Evolutionary conservation across 2,329 filamentous ascomycete species (phyloP).

Genomic region (Dothideomycetes sp.): DNA sequence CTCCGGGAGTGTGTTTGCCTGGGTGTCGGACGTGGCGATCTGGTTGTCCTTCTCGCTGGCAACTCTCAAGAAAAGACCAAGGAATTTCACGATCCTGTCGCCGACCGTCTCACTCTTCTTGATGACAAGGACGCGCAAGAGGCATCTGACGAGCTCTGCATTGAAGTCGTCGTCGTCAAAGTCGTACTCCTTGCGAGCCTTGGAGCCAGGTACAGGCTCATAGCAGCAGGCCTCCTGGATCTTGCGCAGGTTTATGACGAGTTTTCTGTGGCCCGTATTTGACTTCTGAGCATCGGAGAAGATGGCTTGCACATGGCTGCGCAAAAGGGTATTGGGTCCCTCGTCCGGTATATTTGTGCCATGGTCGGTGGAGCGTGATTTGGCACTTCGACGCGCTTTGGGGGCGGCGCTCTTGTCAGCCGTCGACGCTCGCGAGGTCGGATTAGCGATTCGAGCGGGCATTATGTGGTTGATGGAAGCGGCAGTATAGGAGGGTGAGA

Average conservation of each 20-base stretch:
- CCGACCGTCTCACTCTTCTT: constrained; percentile 87
- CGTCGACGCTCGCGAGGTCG: constrained; percentile 1
- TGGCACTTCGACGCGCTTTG: constrained; percentile 11
- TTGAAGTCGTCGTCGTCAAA: constrained; percentile 84
- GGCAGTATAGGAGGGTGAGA: too few species aligned
- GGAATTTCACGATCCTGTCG: constrained; percentile 74
- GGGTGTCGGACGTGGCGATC: constrained; percentile 47
- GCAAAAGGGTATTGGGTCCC: constrained; percentile 56
- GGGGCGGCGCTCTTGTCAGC: constrained; percentile 1
- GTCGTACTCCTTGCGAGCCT: constrained; percentile 46
- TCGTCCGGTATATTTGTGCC: constrained; percentile 53
- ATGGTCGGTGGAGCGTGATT: constrained; percentile 16
- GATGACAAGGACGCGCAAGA: constrained; percentile 70
- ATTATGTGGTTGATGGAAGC: constrained; percentile 9
- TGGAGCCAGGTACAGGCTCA: constrained; percentile 40
- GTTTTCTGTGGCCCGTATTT: constrained; percentile 80
- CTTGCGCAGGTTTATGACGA: constrained; percentile 78
- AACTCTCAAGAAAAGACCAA: constrained; percentile 75
- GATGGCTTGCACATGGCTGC: constrained; percentile 55
- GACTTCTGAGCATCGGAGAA: constrained; percentile 65
- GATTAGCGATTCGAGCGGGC: constrained; percentile 19
- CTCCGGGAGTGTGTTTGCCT: constrained; percentile 62
- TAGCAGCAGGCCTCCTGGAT: constrained; percentile 74
- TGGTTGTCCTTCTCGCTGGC: constrained; percentile 57
- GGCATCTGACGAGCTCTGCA: constrained; percentile 69